phyloP scores from a whole-genome alignment of 2,329 filamentous ascomycete species.

The Cytospora paraplurivora region DNA sequence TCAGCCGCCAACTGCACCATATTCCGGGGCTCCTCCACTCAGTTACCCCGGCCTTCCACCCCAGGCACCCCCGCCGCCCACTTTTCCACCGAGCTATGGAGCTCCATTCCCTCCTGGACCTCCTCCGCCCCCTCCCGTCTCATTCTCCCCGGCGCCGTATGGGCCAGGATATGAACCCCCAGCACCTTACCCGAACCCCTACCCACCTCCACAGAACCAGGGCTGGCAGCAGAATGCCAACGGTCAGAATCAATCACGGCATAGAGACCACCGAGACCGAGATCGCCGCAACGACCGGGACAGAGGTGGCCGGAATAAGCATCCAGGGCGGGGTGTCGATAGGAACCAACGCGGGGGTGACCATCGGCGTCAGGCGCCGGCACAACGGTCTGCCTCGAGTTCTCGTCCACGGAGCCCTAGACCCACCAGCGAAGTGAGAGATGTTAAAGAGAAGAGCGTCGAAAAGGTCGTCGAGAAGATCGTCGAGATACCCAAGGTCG shows the following conservation, averaged over 20 bases:
- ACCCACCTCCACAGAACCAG: conserved; percentile 19
- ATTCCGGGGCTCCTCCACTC: conserved; percentile 20
- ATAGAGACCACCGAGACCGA: conserved; percentile 23
- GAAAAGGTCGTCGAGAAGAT: conserved; percentile 13
- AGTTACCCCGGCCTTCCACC: conserved; percentile 16
- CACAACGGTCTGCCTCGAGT: conserved; percentile 13
- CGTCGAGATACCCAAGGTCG: conserved; percentile 11
- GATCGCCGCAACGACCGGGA: conserved; percentile 24
- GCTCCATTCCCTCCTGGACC: conserved; percentile 7
- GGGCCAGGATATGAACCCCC: conserved; percentile 8
- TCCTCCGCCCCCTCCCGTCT: conserved; percentile 19
- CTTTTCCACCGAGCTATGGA: conserved; percentile 13
- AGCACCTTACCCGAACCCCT: conserved; percentile 13
- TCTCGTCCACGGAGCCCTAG: conserved; percentile 22
- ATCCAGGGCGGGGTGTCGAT: conserved; percentile 22
- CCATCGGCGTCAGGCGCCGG: conserved; percentile 18
- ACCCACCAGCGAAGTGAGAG: not conserved
- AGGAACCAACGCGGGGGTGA: conserved; percentile 21
- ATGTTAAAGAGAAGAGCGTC: conserved; percentile 3
- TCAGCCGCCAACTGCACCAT: conserved; percentile 17
- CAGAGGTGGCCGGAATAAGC: conserved; percentile 22
- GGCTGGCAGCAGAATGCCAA: conserved; percentile 18
- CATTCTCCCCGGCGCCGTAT: conserved; percentile 20
- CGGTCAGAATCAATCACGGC: conserved; percentile 11
- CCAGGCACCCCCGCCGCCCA: conserved; percentile 20